Evolutionary conservation across 768 basidiomycete genomes (phyloP), one percentile per base, ranked within the genome.

Genomic region (Amanita muscaria): DNA sequence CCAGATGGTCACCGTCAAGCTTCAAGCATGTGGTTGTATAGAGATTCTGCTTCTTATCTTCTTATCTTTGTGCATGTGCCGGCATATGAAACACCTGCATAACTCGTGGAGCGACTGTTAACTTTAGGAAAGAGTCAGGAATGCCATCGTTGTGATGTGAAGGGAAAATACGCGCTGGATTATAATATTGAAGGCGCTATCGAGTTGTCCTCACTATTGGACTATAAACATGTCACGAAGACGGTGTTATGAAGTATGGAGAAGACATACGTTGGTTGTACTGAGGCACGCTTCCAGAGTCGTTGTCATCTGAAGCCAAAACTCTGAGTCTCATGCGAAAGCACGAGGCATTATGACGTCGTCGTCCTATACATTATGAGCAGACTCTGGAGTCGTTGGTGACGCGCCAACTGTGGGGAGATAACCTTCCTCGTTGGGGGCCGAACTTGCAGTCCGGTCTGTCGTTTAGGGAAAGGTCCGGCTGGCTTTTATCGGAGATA

Each of bases 261-360:
- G 7, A 74, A 55, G 15, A 69, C 64, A 42, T 39, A 15, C 42
- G 4, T 19, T 39, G 14, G 37, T n/a, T 9, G 57, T 48, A 15
- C 67, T 49, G 53, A 77, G 72, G 44, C 68, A 72, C 2, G 71
- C 71, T 12, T 78, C 73, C 24, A 80, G 59, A 1, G 72, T 73
- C 9, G 74, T 70, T 4, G 67, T 66, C 78, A 83, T 80, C 51
- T 73, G 74, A 22, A 71, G 46, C 79, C 79, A 81, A 48, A 79
- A 71, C 48, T 77, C 25, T 3, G 75, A 14, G 67, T 57, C 46
- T 77, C 74, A 10, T 76, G 70, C 10, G n/a, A n/a, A n/a, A n/a
- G n/a, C n/a, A n/a, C n/a, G n/a, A n/a, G n/a, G n/a, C n/a, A n/a
- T n/a, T n/a, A n/a, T n/a, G n/a, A n/a, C n/a, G n/a, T n/a, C n/a